phyloP scores from a whole-genome alignment of 2,329 filamentous ascomycete species.

The Aureobasidium lini region DNA sequence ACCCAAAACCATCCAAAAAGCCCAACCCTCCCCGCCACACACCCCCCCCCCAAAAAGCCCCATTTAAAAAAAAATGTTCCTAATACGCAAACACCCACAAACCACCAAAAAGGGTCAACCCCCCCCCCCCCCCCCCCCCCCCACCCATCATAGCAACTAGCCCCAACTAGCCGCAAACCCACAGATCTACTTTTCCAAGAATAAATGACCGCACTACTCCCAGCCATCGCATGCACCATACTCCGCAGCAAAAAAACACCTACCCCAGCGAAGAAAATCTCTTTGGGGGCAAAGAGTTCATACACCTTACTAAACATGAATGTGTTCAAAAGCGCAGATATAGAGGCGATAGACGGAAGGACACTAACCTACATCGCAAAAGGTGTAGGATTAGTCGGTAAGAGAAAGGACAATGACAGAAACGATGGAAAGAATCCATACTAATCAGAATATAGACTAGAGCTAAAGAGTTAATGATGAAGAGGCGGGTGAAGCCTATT shows the following conservation, averaged over 20 bases:
- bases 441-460: constrained; percentile 13
- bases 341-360: constrained; percentile 17
- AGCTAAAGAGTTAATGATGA: background rate
- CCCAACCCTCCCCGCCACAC: no score
- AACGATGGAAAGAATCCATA: constrained; percentile 21
- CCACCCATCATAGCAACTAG: constrained; percentile 19
- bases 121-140: no score
- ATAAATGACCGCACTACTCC: constrained; percentile 16
- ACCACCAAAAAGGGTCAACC: no score
- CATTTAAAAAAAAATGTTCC: no score
- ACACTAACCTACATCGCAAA: constrained; percentile 41
- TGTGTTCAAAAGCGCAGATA: constrained; percentile 19
- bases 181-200: constrained; percentile 25
- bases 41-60: no score
- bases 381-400: constrained; percentile 39
- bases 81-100: no score
- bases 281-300: constrained; percentile 27
- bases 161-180: constrained; percentile 26
- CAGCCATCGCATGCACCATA: constrained; percentile 3
- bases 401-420: constrained; percentile 38
- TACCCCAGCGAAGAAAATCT: constrained; percentile 18
- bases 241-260: no score
- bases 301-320: constrained; percentile 26
- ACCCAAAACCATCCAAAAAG: no score
- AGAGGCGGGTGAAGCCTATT: background rate